Evolutionary conservation across 257 asterid genomes (phyloP), one percentile per base, ranked within the genome.

Genomic region (Verbena officinalis): DNA sequence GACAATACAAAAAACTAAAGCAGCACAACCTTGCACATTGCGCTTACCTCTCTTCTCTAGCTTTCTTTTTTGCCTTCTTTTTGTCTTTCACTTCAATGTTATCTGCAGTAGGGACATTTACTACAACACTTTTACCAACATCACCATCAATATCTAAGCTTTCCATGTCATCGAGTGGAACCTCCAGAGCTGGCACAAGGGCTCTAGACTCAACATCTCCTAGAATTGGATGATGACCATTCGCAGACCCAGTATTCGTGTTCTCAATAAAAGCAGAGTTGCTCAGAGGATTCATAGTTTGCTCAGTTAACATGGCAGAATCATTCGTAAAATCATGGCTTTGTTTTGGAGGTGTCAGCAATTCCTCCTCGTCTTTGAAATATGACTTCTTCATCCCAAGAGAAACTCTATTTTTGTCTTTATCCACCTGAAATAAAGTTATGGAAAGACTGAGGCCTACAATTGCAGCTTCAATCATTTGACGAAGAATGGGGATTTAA

Each of bases 381-480:
- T 94, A 90, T 14, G 96, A 81, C 11, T 70, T 68, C 81, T 88
- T 94, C 96, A 94, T 86, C 73, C 99, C 99, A 59, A 94, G 96
- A 55, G 97, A 81, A 50, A 94, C 78, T 34, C 97, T 79, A 52
- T 78, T 79, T 77, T 85, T 86, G 43, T 90, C 99, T 76, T 80
- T 85, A 76, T 94, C 97, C 76, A 94, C 97, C 99, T 90, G 83
- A 42, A 60, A 61, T 14, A 48, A 36, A 54, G 59, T 24, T 33
- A 23, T 16, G 46, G 23, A 56, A 62, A 38, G 9, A 15, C 16
- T 45, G 68, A 17, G 52, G 51, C 44, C 52, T 50, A 65, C 24
- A 38, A 55, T 61, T 67, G 36, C 33, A 56, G 58, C 73, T 21
- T 34, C 48, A 19, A 31, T 38, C 24, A 31, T 45, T 45, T 11